Evolutionary conservation across 2,329 filamentous ascomycete genomes (phyloP).

Genomic region (Parasarocladium wereldwijsianum): DNA sequence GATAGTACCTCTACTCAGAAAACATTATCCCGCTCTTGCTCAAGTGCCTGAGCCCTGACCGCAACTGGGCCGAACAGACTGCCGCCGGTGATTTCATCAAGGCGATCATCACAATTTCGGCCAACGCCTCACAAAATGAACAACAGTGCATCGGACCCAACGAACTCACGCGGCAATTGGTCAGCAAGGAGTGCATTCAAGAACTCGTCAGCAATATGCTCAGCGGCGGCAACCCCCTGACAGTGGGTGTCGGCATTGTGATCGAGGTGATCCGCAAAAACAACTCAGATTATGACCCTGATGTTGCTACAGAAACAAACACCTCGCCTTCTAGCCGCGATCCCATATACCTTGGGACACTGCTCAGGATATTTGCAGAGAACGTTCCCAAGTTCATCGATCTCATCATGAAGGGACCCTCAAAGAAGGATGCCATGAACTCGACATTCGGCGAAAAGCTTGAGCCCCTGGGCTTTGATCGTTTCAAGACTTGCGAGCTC

Average conservation of each 20-base stretch:
- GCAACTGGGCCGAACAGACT: conserved; percentile 83
- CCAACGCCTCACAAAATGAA: conserved; percentile 94
- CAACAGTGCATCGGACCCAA: conserved; percentile 98
- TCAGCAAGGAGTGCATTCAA: conserved; percentile 72
- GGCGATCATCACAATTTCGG: conserved; percentile 96
- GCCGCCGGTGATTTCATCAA: conserved; percentile 96
- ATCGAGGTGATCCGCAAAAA: conserved; percentile 99
- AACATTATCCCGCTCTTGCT: conserved; percentile 77
- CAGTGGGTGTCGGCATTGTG: conserved; percentile 90
- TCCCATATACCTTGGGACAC: conserved; percentile 86
- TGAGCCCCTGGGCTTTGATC: conserved; percentile 88
- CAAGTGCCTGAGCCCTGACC: conserved; percentile 71
- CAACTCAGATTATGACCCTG: conserved; percentile 96
- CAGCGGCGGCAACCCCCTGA: conserved; percentile 80
- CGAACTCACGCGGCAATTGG: conserved; percentile 85
- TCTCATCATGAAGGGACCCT: conserved; percentile 65
- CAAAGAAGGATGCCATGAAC: conserved; percentile 59
- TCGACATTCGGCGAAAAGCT: conserved; percentile 86
- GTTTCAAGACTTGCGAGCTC: conserved; percentile 96
- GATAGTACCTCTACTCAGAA: conserved; percentile 80
- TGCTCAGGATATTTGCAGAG: conserved; percentile 77
- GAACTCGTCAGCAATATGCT: conserved; percentile 87
- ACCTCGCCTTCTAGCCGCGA: conserved; percentile 71
- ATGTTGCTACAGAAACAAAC: conserved; percentile 69
- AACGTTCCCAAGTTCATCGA: conserved; percentile 91